A percentile compares a stretch with the other conserved stretches of the same genome.
Conservation (phyloP, 1,284 basidiomycete genomes). For the Chondrostereum purpureum region DNA sequence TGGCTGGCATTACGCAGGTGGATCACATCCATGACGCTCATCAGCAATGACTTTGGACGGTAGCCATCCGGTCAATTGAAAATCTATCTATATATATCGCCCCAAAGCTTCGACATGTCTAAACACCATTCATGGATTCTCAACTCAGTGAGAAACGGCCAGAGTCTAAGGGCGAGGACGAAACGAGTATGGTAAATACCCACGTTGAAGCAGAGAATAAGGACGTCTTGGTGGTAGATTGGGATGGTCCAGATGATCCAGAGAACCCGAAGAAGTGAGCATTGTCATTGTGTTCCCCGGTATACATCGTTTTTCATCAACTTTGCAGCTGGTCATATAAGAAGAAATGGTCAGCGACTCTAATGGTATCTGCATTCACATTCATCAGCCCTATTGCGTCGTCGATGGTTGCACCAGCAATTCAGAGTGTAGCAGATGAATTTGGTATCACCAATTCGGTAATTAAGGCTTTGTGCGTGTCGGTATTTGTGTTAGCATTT, state of each 20-base stretch:
- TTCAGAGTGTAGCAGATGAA: neutral
- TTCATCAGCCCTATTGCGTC: neutral
- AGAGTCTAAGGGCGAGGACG: too few species aligned
- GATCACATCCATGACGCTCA: too few species aligned
- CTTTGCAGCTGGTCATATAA: conserved; percentile 1
- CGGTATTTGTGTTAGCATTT: conserved; percentile 32
- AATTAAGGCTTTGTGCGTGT: conserved; percentile 28
- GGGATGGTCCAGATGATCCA: conserved; percentile 53
- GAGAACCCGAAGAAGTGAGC: conserved; percentile 54
- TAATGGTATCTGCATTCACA: conserved; percentile 3
- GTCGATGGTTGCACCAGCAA: conserved; percentile 2
- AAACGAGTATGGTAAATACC: neutral
- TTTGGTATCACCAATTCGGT: conserved; percentile 19
- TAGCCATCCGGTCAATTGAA: too few species aligned
- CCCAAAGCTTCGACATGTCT: too few species aligned
- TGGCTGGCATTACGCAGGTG: too few species aligned
- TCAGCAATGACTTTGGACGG: too few species aligned
- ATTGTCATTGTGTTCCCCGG: too few species aligned
- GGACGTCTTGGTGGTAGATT: conserved; percentile 36
- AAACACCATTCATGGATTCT: too few species aligned
- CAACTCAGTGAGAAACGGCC: too few species aligned
- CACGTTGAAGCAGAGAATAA: conserved; percentile 2
- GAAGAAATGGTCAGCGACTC: conserved; percentile 2
- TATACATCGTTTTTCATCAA: too few species aligned
- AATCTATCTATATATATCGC: too few species aligned